Conservation (phyloP, 83 land plant genomes). For the Diphasiastrum complanatum region DNA sequence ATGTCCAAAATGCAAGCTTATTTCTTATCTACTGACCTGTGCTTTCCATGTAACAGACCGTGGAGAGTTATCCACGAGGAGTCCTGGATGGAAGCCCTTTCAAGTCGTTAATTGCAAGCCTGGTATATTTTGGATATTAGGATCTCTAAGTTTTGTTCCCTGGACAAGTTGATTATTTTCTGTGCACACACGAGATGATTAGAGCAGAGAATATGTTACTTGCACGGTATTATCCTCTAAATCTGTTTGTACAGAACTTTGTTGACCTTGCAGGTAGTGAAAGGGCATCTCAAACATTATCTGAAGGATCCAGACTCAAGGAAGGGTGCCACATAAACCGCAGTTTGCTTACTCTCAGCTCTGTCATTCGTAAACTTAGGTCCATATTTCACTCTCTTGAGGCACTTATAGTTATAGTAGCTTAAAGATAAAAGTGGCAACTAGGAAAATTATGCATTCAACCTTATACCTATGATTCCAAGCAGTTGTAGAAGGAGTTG, state of each 20-base stretch:
- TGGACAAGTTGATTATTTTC: background rate
- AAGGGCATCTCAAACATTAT: conserved; percentile 34
- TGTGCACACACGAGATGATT: no score
- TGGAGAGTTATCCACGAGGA: conserved; percentile 9
- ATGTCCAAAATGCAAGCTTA: no score
- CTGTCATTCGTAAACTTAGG: conserved; percentile 40
- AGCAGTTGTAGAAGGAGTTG: background rate
- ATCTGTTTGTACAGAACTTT: conserved; percentile 24
- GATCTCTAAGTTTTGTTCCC: background rate
- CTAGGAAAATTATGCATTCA: conserved; percentile 6
- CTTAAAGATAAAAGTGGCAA: conserved; percentile 4
- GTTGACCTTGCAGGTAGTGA: conserved; percentile 44
- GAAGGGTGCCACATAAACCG: conserved; percentile 42
- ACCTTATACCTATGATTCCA: background rate
- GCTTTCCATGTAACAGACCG: no score
- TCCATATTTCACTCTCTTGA: background rate
- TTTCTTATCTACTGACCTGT: no score
- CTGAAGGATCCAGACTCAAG: conserved; percentile 31
- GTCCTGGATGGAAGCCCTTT: no score
- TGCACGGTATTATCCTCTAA: background rate
- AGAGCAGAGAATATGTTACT: no score
- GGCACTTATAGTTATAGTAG: background rate
- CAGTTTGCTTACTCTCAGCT: conserved; percentile 36
- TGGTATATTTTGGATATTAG: background rate
- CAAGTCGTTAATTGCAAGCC: conserved; percentile 8